Base-by-base conservation (phyloP, 768 basidiomycete species). In the Neoboletus magnificus region DNA sequence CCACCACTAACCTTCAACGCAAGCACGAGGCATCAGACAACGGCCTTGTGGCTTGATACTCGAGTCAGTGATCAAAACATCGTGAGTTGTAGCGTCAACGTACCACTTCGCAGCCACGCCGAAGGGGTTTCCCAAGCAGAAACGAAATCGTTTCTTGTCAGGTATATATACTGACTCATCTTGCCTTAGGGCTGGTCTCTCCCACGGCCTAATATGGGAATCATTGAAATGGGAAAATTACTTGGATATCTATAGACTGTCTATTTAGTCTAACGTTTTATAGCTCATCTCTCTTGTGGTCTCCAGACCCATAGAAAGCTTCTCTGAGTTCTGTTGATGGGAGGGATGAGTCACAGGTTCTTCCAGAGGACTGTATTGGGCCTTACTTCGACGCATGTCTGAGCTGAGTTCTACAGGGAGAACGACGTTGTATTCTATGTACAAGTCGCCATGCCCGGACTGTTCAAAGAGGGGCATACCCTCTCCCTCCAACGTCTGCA, bases 391-490 rank as follows among this genome's bases (percentile, higher is more conserved):
- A 63, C 84, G 84, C 56, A 82, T 82, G 47, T 86, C 81, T 47
- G 82, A 65, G 46, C 85, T 78, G 33, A 99, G 72, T 52, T 86
- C 80, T 47, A 81, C 73, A 4, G 97, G 97, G 51, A 99, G 73
- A 18, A 98, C 86, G 47, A 99, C 91, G 54, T 83, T 91, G 74
- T 96, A 99, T 71, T 98, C 95, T 50, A 99, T 80, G 64, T 84
- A 98, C 45, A 99, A 76, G 68, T 96, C 87, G 16, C 97, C 97
- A 58, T 83, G 77, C 22, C 73, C 67, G 11, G 75, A 73, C 55
- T 77, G 72, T 54, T 83, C 82, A 65, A 81, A 86, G 36, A 84
- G 68, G 1, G 91, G 89, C 87, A 98, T 93, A 5, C 97, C 97
- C 70, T 99, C 93, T 29, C 82, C 93, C 59, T 85, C 81, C 53